Percentiles rank a stretch among this genome's conserved stretches.
phyloP scores from a whole-genome alignment of 1,284 basidiomycete species.

The Meira nashicola region DNA sequence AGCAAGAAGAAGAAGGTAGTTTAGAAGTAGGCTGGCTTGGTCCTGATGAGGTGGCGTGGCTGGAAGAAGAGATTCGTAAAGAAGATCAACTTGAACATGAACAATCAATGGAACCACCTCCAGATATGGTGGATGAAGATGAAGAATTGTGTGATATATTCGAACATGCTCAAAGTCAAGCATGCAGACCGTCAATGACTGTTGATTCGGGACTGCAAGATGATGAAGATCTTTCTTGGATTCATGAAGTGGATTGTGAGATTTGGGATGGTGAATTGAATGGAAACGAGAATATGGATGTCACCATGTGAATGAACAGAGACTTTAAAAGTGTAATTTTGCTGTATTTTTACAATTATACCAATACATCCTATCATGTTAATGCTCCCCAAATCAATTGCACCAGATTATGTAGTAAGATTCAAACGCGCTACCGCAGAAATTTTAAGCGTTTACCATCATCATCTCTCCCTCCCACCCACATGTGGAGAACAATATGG shows the following conservation, averaged over 20 bases:
- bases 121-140: constrained; percentile 15
- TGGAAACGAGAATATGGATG: neutral
- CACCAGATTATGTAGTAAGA: no score
- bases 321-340: no score
- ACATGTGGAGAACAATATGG: no score
- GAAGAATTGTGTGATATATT: constrained; percentile 5
- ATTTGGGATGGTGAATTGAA: neutral
- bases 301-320: no score
- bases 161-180: constrained; percentile 7
- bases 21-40: constrained; percentile 13
- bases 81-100: constrained; percentile 3
- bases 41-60: constrained; percentile 17
- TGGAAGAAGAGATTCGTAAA: constrained; percentile 21
- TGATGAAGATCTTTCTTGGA: constrained; percentile 2
- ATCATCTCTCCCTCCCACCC: no score
- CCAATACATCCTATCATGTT: no score
- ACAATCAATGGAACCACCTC: constrained; percentile 10
- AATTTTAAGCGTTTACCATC: no score
- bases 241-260: neutral
- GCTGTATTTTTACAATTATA: neutral
- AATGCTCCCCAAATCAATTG: no score
- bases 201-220: neutral
- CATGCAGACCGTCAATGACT: neutral
- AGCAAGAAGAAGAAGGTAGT: constrained; percentile 9
- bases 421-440: no score